These are phyloP conservation scores for Triticum dicoccoides DNA, from an alignment of 176 grass and related monocot species.

Conservation along the genomic window DNA sequence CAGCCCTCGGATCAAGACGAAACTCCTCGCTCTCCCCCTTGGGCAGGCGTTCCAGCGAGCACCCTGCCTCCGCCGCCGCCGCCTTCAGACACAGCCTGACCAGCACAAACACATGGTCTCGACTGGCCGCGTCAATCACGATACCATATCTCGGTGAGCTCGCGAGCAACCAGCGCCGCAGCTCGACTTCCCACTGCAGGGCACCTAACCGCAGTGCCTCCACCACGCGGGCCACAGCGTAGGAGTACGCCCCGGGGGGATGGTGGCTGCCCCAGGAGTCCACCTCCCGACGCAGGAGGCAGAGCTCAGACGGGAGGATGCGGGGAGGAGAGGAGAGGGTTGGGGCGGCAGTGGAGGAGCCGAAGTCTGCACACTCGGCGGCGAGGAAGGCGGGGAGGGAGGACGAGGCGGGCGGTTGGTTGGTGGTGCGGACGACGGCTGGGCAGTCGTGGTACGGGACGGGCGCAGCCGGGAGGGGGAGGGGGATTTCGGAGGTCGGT, in stretches of 20 bases:
- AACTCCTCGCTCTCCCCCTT: slow-evolving; percentile 8
- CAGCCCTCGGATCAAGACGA: slow-evolving; percentile 27
- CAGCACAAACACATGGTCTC: slow-evolving; percentile 63
- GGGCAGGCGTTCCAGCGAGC: slow-evolving; percentile 32
- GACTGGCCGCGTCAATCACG: slow-evolving; percentile 39
- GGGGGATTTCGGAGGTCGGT: slow-evolving; percentile 32
- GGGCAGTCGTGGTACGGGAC: slow-evolving; percentile 69
- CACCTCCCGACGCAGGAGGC: slow-evolving; percentile 57
- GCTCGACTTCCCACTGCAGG: slow-evolving; percentile 33
- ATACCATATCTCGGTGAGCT: slow-evolving; percentile 65
- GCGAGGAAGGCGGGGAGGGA: slow-evolving; percentile 62
- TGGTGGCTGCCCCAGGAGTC: slow-evolving; percentile 46
- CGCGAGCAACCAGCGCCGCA: slow-evolving; percentile 56
- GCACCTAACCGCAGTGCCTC: slow-evolving; percentile 10
- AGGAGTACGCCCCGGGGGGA: slow-evolving; percentile 50
- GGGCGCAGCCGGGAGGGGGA: slow-evolving; percentile 27
- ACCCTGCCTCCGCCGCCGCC: slow-evolving; percentile 38
- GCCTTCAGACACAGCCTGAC: slow-evolving; percentile 60
- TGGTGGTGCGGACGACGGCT: slow-evolving; percentile 44
- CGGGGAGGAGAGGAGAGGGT: neutral
- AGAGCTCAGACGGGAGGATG: slow-evolving; percentile 79
- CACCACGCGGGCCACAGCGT: slow-evolving; percentile 26
- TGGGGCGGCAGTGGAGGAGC: neutral
- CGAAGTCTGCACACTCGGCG: slow-evolving; percentile 55
- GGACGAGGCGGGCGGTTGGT: slow-evolving; percentile 5